Evolutionary conservation across 2,329 filamentous ascomycete genomes (phyloP).

Genomic region (Fusarium transvaalense): DNA sequence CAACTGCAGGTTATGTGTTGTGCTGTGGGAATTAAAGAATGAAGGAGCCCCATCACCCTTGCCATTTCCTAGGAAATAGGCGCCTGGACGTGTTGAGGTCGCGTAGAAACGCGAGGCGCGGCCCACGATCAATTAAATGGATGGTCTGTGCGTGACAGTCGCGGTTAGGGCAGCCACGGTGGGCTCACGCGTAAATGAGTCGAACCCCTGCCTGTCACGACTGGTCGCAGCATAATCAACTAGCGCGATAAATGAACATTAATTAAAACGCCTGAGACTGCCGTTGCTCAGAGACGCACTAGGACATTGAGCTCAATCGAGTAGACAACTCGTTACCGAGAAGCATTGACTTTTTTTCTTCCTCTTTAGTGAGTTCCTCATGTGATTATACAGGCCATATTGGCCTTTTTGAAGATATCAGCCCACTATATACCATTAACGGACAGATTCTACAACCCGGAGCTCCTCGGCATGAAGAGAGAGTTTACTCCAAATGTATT

Average conservation of each 20-base stretch:
- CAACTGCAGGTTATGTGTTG: constrained; percentile 40
- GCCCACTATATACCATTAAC: constrained; percentile 27
- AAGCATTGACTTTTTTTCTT: constrained; percentile 10
- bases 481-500: constrained; percentile 33
- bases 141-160: constrained; percentile 44
- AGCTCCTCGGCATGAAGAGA: constrained; percentile 16
- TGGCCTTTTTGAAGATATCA: constrained; percentile 28
- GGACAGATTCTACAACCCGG: constrained; percentile 7
- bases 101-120: constrained; percentile 52
- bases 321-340: constrained; percentile 31
- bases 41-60: constrained; percentile 25
- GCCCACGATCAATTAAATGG: constrained; percentile 48
- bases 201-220: neutral
- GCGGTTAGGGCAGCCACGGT: constrained; percentile 35
- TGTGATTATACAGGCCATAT: constrained; percentile 2
- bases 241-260: constrained; percentile 34
- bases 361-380: neutral
- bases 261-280: constrained; percentile 6
- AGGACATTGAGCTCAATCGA: constrained; percentile 24
- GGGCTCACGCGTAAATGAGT: constrained; percentile 11
- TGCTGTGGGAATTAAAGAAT: constrained; percentile 38
- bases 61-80: constrained; percentile 40
- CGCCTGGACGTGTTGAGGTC: constrained; percentile 43
- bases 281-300: constrained; percentile 25
- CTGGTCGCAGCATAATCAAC: constrained; percentile 4